Evolutionary conservation across 2,329 filamentous ascomycete species (phyloP).

Genomic region (Cercospora janseana): DNA sequence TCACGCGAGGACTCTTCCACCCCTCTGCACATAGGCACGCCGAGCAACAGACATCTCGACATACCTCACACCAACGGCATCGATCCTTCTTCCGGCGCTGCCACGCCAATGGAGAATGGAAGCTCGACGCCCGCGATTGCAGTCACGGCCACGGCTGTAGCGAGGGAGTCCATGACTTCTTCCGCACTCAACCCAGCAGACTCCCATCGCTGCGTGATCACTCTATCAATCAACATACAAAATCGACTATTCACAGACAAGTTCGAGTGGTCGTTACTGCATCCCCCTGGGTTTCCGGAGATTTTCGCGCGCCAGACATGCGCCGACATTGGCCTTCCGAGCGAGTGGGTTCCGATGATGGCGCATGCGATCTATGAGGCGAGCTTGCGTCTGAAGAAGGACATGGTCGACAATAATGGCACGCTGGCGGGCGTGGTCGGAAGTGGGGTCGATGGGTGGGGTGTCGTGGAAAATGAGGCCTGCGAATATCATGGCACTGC

Average conservation of each 20-base stretch:
- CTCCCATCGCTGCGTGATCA: constrained; percentile 89
- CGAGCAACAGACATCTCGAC: constrained; percentile 33
- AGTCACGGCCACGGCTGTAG: constrained; percentile 65
- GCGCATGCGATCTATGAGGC: constrained; percentile 97
- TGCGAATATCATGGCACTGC: constrained; percentile 56
- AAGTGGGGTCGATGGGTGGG: constrained; percentile 63
- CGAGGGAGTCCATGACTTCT: constrained; percentile 30
- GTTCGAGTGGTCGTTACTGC: constrained; percentile 94
- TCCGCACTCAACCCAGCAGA: constrained; percentile 84
- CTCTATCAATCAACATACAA: constrained; percentile 84
- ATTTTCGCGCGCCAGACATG: constrained; percentile 90
- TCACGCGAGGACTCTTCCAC: constrained; percentile 55
- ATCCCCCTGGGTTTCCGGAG: constrained; percentile 88
- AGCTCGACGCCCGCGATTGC: constrained; percentile 56
- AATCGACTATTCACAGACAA: constrained; percentile 94
- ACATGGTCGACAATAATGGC: constrained; percentile 81
- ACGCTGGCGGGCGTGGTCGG: constrained; percentile 65
- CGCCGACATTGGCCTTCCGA: constrained; percentile 80
- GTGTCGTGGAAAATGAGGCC: constrained; percentile 85
- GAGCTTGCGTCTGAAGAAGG: constrained; percentile 88
- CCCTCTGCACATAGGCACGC: constrained; percentile 35
- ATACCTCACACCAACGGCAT: constrained; percentile 53
- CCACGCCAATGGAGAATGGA: constrained; percentile 48
- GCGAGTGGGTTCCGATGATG: constrained; percentile 92
- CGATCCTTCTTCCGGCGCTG: constrained; percentile 42